Evolutionary conservation across 176 grass and related monocot species (phyloP).

Genomic region (Pharus latifolius): DNA sequence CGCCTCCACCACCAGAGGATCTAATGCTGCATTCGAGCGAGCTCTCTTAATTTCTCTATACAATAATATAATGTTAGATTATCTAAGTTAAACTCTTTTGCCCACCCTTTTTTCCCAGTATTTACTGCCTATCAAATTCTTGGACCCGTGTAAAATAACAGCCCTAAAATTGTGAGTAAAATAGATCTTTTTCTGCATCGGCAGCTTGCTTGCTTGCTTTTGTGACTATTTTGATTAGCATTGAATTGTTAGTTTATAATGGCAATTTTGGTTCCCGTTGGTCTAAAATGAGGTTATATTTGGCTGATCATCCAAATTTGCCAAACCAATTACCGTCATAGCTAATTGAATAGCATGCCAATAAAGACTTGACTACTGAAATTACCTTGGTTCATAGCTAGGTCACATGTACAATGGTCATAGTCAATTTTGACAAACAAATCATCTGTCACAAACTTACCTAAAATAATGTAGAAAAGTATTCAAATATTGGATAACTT

Average conservation of each 20-base stretch:
- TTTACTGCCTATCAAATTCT: slow-evolving; percentile 28
- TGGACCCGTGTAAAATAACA: slow-evolving; percentile 51
- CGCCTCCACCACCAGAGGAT: slow-evolving; percentile 44
- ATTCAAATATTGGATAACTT: too few relatives aligned
- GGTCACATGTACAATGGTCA: too few relatives aligned
- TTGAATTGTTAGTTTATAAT: background rate
- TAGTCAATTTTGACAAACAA: too few relatives aligned
- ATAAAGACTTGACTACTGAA: too few relatives aligned
- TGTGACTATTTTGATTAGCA: background rate
- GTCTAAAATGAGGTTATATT: background rate
- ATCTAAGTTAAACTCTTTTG: slow-evolving; percentile 42
- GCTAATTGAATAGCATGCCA: too few relatives aligned
- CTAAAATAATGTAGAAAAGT: too few relatives aligned
- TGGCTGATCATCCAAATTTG: too few relatives aligned
- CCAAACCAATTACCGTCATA: too few relatives aligned
- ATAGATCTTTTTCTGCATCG: slow-evolving; percentile 23
- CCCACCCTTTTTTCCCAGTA: slow-evolving; percentile 1
- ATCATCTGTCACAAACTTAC: too few relatives aligned
- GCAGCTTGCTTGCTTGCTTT: background rate
- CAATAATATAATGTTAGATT: slow-evolving; percentile 36
- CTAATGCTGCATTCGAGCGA: slow-evolving; percentile 12
- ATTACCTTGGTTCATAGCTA: too few relatives aligned
- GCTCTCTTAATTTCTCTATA: slow-evolving; percentile 31
- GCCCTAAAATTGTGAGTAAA: slow-evolving; percentile 49
- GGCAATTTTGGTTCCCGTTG: background rate